These are phyloP conservation scores for Aspergillus novoparasiticus DNA, from an alignment of 2,329 filamentous ascomycete genomes.

Conservation along the genomic window DNA sequence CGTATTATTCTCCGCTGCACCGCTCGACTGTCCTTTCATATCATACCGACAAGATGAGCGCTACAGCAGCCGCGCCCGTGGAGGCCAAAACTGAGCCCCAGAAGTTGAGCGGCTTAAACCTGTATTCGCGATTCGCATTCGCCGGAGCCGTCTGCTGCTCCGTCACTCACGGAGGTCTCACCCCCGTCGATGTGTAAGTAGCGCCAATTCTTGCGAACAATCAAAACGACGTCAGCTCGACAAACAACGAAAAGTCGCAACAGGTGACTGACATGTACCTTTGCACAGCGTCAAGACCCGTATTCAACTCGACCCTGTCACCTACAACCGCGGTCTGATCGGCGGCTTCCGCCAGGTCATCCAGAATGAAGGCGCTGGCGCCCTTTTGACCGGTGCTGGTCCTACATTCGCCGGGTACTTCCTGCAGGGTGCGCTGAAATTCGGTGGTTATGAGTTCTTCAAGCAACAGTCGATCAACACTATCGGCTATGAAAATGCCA, in stretches of 20 bases:
- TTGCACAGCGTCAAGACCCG: constrained; percentile 82
- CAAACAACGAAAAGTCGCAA: not conserved
- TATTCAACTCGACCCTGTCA: constrained; percentile 87
- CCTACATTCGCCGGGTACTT: constrained; percentile 90
- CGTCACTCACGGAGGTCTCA: constrained; percentile 93
- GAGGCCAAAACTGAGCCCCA: constrained; percentile 15
- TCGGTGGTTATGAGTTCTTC: constrained; percentile 95
- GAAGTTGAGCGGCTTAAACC: constrained; percentile 63
- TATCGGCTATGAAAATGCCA: constrained; percentile 75
- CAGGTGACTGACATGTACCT: constrained; percentile 16
- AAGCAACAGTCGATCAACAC: constrained; percentile 86
- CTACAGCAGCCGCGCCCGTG: not conserved
- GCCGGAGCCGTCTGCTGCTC: constrained; percentile 98
- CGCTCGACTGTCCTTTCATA: not conserved
- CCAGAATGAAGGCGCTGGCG: constrained; percentile 79
- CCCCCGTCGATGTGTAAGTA: constrained; percentile 98
- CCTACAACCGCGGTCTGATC: constrained; percentile 86
- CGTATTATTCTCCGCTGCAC: not conserved
- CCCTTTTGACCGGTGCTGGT: constrained; percentile 81
- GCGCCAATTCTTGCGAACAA: not conserved
- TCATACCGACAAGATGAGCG: not conserved
- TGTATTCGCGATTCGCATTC: constrained; percentile 96
- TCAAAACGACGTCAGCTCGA: not conserved
- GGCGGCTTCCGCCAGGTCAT: constrained; percentile 86
- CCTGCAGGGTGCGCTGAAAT: constrained; percentile 91